These are phyloP conservation scores for Tricholoma bakamatsutake DNA, from an alignment of 768 basidiomycete species.

Conservation along the genomic window DNA sequence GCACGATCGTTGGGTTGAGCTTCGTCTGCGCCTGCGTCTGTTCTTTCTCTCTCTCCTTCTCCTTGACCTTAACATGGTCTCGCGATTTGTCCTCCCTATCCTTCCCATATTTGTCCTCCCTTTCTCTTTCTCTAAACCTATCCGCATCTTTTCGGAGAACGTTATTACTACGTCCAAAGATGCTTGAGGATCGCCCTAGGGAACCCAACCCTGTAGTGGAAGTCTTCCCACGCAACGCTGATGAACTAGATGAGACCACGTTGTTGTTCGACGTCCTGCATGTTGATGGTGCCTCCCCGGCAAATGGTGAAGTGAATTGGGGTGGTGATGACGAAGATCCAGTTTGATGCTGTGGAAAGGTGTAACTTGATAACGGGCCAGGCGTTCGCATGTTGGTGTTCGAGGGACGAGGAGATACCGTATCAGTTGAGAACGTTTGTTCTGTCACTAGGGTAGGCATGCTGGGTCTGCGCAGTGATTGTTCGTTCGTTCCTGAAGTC, in stretches of 20 bases:
- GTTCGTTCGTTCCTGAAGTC: conserved; percentile 4
- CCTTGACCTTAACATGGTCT: conserved; percentile 20
- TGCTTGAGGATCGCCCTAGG: conserved; percentile 16
- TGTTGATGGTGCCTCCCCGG: background rate
- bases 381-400: conserved; percentile 6
- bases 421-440: conserved; percentile 4
- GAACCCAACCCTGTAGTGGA: conserved; percentile 17
- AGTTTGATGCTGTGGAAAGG: conserved; percentile 1
- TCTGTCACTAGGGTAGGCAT: conserved; percentile 19
- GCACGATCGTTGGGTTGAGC: background rate
- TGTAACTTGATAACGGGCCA: background rate
- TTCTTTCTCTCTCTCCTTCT: conserved; percentile 7
- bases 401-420: conserved; percentile 1
- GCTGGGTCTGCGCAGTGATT: conserved; percentile 18
- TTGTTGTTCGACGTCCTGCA: conserved; percentile 2
- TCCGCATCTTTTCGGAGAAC: conserved; percentile 11
- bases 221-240: conserved; percentile 10
- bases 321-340: conserved; percentile 3
- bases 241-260: background rate
- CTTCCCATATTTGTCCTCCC: conserved; percentile 14
- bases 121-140: conserved; percentile 11
- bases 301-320: conserved; percentile 3
- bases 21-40: conserved; percentile 3
- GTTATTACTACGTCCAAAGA: conserved; percentile 10
- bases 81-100: conserved; percentile 15